Evolutionary conservation across 1,139 yeast species (phyloP), one percentile per base, ranked within the genome.

Genomic region (Trichomonascaceae sp.): DNA sequence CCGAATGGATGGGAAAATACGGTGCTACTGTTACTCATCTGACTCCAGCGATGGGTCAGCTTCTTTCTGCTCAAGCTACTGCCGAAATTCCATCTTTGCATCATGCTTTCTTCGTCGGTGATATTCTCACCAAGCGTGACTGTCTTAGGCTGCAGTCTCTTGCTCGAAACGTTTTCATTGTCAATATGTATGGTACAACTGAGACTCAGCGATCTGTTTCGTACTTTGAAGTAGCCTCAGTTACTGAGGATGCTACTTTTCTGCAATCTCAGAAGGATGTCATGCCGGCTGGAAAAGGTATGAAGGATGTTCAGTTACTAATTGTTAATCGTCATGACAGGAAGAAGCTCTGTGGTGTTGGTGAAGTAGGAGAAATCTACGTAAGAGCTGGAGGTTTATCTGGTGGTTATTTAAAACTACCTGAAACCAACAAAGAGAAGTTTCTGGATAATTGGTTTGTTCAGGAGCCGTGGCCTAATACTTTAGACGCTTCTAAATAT

Each of bases 11-110:
- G 96, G 83, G 86, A 43, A 83, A 79, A 58, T 82, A 90, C 64
- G 88, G 87, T 20, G 97, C 98, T 30, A 85, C 97, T 2, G 97
- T 93, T 1, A 93, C 99, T 1, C 99, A 93, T 70, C 79, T 93
- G 71, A 93, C 99, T 0, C 99, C 99, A 7, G 99, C 99, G 3
- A 93, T 95, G 99, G 99, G 99, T 58, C 99, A 93, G 72, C 76
- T 93, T 58, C 78, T 95, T 64, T 86, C 96, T 60, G 97, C 99
- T 1, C 97, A 93, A 72, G 99, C 99, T 22, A 77, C 87, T n/a
- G 84, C 95, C 5, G 84, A 87, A 55, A 87, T 95, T 67, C 93
- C 96, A 22, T 68, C 83, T 7, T 78, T 95, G 60, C 96, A 89
- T 66, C 97, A 91, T 69, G 99, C 99, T 1, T 95, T 95, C 76